Conservation (phyloP, 129 eudicot species). For the Pseudognaphalium luteoalbum region DNA sequence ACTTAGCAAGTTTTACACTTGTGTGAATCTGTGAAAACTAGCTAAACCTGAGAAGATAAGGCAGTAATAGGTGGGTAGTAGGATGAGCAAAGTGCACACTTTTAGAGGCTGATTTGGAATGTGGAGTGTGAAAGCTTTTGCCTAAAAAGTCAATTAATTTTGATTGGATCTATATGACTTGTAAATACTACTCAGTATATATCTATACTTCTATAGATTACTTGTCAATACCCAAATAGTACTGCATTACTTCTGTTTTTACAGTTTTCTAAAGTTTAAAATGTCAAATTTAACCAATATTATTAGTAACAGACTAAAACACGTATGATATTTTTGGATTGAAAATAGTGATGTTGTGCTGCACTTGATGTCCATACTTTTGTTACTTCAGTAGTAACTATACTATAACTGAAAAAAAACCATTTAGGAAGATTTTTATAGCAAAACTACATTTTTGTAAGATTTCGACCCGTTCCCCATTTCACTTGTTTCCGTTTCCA, state of each 20-base stretch:
- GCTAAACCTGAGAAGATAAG: conserved; percentile 30
- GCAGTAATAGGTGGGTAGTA: conserved; percentile 26
- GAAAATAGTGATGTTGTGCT: neutral
- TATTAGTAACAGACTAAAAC: neutral
- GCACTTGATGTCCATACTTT: too few species aligned
- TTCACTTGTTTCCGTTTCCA: neutral
- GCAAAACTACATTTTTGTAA: neutral
- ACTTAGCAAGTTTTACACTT: conserved; percentile 27
- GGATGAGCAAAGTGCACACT: conserved; percentile 39
- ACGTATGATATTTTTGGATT: neutral
- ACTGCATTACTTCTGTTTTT: neutral
- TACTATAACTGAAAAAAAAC: too few species aligned
- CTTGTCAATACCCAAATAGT: conserved; percentile 11
- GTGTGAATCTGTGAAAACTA: conserved; percentile 33
- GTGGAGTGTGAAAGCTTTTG: conserved; percentile 39
- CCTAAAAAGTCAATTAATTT: conserved; percentile 32
- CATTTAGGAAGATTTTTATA: neutral
- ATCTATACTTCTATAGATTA: conserved; percentile 3
- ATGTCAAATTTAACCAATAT: neutral
- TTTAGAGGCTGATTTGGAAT: conserved; percentile 42
- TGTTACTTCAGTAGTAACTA: too few species aligned
- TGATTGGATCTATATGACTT: conserved; percentile 30
- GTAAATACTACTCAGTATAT: neutral
- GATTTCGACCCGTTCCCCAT: neutral
- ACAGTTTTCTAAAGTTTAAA: neutral